These are phyloP conservation scores for Bacidia gigantensis DNA, from an alignment of 495 filamentous ascomycete genomes.

Conservation along the genomic window DNA sequence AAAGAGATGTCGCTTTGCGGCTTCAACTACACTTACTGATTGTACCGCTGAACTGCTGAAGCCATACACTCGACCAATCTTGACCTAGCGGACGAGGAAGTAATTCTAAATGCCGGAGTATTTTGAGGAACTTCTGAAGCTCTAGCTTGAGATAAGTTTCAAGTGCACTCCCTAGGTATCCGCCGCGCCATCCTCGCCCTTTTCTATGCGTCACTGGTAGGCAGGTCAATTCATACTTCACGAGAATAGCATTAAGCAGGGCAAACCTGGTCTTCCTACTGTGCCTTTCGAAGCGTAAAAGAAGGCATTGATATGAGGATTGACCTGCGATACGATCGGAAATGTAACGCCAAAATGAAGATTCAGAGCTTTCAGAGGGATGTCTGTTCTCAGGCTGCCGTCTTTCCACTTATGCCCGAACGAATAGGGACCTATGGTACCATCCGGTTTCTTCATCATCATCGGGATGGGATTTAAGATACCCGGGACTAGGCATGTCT, in stretches of 20 bases:
- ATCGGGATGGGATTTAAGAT: constrained; percentile 87
- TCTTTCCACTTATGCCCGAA: constrained; percentile 93
- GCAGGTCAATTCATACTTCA: not conserved
- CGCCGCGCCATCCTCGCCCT: constrained; percentile 90
- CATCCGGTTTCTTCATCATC: constrained; percentile 78
- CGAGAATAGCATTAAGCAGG: not conserved
- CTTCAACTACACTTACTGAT: constrained; percentile 37
- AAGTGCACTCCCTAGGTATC: constrained; percentile 78
- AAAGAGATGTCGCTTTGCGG: not conserved
- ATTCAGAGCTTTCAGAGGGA: constrained; percentile 85
- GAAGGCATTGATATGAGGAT: constrained; percentile 95
- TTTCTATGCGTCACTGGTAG: constrained; percentile 67
- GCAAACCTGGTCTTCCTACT: constrained; percentile 55
- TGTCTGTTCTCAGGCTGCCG: constrained; percentile 80
- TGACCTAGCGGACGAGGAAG: constrained; percentile 83
- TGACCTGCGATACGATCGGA: constrained; percentile 89
- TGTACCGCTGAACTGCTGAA: constrained; percentile 87
- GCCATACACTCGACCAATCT: constrained; percentile 92
- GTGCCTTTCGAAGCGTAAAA: constrained; percentile 90
- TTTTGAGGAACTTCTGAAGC: constrained; percentile 90
- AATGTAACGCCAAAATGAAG: constrained; percentile 97
- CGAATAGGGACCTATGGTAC: constrained; percentile 25
- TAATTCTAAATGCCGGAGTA: constrained; percentile 80
- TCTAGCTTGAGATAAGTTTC: constrained; percentile 88
- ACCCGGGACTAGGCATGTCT: constrained; percentile 51